These are phyloP conservation scores for Chalaropsis ovoidea DNA, from an alignment of 2,329 filamentous ascomycete species.

Conservation along the genomic window DNA sequence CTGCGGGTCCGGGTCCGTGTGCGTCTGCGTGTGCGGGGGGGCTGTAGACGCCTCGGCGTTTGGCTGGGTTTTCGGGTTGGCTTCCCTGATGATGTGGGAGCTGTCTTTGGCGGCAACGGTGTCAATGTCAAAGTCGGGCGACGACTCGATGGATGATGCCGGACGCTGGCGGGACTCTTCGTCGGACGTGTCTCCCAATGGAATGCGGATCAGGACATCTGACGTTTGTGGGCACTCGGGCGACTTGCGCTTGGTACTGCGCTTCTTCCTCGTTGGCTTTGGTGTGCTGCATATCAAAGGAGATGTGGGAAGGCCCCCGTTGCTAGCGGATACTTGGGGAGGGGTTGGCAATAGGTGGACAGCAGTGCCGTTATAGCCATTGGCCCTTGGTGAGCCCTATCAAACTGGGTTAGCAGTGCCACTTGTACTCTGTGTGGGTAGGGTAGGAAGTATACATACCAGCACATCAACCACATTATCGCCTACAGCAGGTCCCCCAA, in stretches of 20 bases:
- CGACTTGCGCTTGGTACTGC: no score
- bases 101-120: not conserved
- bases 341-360: not conserved
- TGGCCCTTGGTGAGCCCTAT: no score
- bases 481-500: not conserved
- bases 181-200: slow-evolving; percentile 9
- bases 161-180: not conserved
- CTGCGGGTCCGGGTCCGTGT: no score
- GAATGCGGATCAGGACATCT: slow-evolving; percentile 9
- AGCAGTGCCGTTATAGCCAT: not conserved
- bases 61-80: not conserved
- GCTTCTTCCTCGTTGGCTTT: no score
- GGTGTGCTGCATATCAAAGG: no score
- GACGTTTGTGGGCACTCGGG: not conserved
- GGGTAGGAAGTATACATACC: not conserved
- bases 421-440: no score
- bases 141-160: not conserved
- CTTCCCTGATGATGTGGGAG: slow-evolving; percentile 13
- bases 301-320: no score
- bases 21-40: not conserved
- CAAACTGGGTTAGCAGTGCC: no score
- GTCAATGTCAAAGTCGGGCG: slow-evolving; percentile 17
- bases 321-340: not conserved
- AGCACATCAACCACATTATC: not conserved
- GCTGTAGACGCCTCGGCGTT: no score